phyloP scores from a whole-genome alignment of 495 filamentous ascomycete genomes.

The Immersiella caudata region DNA sequence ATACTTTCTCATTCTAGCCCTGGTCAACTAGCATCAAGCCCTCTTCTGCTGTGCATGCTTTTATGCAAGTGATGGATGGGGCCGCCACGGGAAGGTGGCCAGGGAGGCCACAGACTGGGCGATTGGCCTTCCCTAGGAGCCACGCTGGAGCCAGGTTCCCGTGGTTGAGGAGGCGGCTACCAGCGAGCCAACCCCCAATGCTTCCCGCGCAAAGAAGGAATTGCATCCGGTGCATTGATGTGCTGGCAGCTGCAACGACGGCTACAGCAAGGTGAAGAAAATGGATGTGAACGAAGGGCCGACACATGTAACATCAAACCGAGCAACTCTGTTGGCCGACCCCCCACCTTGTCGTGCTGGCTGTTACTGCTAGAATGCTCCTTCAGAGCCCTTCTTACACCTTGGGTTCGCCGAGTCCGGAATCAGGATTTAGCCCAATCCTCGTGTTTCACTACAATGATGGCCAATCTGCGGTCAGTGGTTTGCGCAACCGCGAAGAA shows the following conservation, averaged over 20 bases:
- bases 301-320: neutral
- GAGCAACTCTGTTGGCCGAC: conserved; percentile 5
- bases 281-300: neutral
- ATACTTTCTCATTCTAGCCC: neutral
- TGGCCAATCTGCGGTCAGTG: neutral
- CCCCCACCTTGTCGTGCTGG: conserved; percentile 5
- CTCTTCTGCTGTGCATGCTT: neutral
- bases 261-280: conserved; percentile 1
- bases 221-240: conserved; percentile 27
- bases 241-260: conserved; percentile 20
- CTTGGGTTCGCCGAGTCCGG: neutral
- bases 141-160: neutral
- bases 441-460: conserved; percentile 1
- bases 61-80: conserved; percentile 13
- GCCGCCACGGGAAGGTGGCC: neutral
- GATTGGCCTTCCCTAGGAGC: neutral
- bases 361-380: neutral
- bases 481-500: neutral
- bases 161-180: neutral
- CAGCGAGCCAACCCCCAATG: neutral
- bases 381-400: no score
- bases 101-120: neutral
- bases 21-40: neutral
- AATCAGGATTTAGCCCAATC: neutral
- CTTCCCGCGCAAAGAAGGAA: conserved; percentile 18